Evolutionary conservation across 169 alveolate genomes (phyloP), one percentile per base, ranked within the genome.

Genomic region (Plasmodium reichenowi): DNA sequence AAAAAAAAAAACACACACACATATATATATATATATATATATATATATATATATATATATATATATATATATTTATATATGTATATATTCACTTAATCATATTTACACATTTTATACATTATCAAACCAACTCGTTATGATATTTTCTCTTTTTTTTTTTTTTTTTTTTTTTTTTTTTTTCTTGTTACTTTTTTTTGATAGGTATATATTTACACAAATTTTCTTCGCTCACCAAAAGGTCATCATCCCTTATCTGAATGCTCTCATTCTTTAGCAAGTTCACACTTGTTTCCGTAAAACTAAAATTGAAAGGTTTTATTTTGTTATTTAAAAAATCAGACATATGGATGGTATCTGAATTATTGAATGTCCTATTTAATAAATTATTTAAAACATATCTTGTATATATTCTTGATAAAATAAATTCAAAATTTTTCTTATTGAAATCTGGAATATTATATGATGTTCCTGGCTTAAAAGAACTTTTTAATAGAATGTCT

Each of bases 201-300:
- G 91, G 91, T 24, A 83, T 83, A 68, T 43, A 68, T 68, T 83
- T 83, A 52, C 91, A 83, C 48, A 83, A 22, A 45, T 38, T 38
- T 38, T 38, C 47, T 38, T 38, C 47, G 47, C 9, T 38, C 9
- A 38, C 7, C 9, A 38, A 5, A 5, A 54, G 20, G 13, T 83
- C 76, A 43, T 83, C 66, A 10, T 47, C 67, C 13, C 0, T 22
- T 48, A 20, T 29, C 12, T 26, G 26, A 60, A 68, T 12, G 50
- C 22, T 17, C 12, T 56, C 15, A 26, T n/a, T 56, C 32, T 32
- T 70, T n/a, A 29, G 32, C 10, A 38, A n/a, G 7, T 9, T 15
- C 3, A 17, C 38, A 20, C 9, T 10, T 20, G 38, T 56, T 45
- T 83, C 85, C n/a, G 68, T 13, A 83, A 83, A 83, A 43, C 66